phyloP scores from a whole-genome alignment of 805 yeast genomes.

The Isabelozyma pseudorhagii region DNA sequence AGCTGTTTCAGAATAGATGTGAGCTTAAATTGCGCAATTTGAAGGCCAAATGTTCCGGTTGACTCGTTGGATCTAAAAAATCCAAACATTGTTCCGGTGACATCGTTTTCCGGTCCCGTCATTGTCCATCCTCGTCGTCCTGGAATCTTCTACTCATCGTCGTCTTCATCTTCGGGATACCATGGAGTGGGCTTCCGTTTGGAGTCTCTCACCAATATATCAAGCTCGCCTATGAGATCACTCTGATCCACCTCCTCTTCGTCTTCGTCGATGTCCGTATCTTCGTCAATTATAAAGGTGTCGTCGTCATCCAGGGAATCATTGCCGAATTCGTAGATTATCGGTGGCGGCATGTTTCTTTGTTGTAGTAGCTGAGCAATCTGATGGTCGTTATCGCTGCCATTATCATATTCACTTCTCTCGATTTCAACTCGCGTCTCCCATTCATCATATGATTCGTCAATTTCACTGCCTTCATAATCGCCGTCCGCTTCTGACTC shows the following conservation, averaged over 20 bases:
- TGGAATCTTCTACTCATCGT: neutral
- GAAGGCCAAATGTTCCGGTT: neutral
- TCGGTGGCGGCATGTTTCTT: neutral
- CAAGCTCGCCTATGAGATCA: neutral
- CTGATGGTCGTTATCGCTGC: neutral
- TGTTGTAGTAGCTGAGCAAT: neutral
- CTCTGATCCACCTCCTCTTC: slow-evolving; percentile 1
- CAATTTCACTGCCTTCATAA: slow-evolving; percentile 1
- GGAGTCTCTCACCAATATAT: neutral
- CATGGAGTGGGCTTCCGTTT: neutral
- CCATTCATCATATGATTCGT: slow-evolving; percentile 2
- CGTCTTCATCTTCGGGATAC: neutral
- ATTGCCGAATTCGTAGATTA: slow-evolving; percentile 1
- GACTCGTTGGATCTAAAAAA: neutral
- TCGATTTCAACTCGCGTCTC: neutral
- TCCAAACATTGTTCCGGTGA: neutral
- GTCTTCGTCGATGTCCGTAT: slow-evolving; percentile 7
- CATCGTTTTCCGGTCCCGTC: no score
- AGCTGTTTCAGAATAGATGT: no score
- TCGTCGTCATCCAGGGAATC: neutral
- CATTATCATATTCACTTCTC: neutral
- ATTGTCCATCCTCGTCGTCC: no score
- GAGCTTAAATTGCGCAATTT: neutral
- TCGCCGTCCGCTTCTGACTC: neutral
- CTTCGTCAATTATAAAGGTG: slow-evolving; percentile 2